Conservation (phyloP, 2,329 filamentous ascomycete species). For the Periconia sp. region DNA sequence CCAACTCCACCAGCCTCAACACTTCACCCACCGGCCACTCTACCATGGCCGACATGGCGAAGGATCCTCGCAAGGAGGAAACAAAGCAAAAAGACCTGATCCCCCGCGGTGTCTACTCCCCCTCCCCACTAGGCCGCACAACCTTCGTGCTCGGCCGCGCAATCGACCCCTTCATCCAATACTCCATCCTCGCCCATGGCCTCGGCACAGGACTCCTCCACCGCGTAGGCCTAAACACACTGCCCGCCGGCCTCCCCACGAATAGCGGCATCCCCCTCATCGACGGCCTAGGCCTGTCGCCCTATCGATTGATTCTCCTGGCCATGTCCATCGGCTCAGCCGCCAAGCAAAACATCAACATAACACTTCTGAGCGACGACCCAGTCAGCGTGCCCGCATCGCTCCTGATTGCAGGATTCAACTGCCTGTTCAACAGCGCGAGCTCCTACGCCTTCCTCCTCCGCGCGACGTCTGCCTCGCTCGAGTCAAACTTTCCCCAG, state of each 20-base stretch:
- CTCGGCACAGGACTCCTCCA: constrained; percentile 52
- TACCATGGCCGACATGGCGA: constrained; percentile 11
- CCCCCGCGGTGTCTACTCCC: constrained; percentile 48
- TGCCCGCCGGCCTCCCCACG: constrained; percentile 51
- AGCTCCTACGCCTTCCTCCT: constrained; percentile 63
- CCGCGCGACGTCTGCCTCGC: constrained; percentile 54
- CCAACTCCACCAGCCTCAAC: constrained; percentile 3
- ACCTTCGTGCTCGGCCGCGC: constrained; percentile 55
- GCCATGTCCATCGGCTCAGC: constrained; percentile 60
- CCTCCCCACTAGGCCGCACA: constrained; percentile 47
- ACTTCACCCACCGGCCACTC: no score
- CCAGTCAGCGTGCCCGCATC: constrained; percentile 56
- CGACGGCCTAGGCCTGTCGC: constrained; percentile 56
- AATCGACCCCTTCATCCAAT: constrained; percentile 56
- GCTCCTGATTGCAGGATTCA: constrained; percentile 56
- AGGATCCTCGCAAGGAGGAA: constrained; percentile 37
- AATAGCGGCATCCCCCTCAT: constrained; percentile 47
- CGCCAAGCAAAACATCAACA: constrained; percentile 65
- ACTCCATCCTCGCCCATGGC: constrained; percentile 54
- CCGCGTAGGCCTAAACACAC: constrained; percentile 51
- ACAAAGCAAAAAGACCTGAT: constrained; percentile 45
- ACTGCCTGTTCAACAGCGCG: constrained; percentile 61
- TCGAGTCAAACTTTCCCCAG: constrained; percentile 48
- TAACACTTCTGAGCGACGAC: constrained; percentile 55
- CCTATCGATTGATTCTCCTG: constrained; percentile 58